A percentile compares a stretch with the other conserved stretches of the same genome.
Evolutionary conservation across 192 early-diverging fungal genomes (phyloP).

Genomic region (Backusella circina): DNA sequence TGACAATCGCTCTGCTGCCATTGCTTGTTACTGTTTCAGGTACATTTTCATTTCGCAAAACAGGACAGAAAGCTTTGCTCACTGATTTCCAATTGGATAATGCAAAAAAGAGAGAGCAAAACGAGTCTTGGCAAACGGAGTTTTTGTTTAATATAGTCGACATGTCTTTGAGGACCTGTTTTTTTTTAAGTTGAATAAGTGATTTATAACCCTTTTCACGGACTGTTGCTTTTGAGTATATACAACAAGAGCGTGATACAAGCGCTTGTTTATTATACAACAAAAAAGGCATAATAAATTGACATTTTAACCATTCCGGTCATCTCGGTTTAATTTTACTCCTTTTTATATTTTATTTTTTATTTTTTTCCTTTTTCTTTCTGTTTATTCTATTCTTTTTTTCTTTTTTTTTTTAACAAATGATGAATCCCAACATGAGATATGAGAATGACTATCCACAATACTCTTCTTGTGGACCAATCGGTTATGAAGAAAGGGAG

Average conservation of each 20-base stretch:
- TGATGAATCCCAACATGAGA: background rate
- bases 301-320: background rate
- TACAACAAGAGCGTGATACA: background rate
- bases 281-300: background rate
- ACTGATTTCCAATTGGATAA: no score
- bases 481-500: constrained; percentile 14
- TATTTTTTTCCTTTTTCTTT: background rate
- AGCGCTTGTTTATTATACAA: background rate
- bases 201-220: no score
- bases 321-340: background rate
- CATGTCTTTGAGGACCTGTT: no score
- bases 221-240: no score
- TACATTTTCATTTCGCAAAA: no score
- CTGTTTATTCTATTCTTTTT: background rate
- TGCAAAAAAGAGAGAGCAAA: no score
- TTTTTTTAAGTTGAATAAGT: no score
- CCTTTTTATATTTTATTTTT: background rate
- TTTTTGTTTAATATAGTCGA: no score
- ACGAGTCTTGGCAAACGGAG: no score
- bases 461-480: constrained; percentile 1
- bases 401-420: background rate
- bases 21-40: no score
- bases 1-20: no score
- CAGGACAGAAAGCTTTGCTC: no score
- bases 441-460: background rate